Evolutionary conservation across 108 stramenopile species (phyloP), one percentile per base, ranked within the genome.

Genomic region (Epipyxis sp.): DNA sequence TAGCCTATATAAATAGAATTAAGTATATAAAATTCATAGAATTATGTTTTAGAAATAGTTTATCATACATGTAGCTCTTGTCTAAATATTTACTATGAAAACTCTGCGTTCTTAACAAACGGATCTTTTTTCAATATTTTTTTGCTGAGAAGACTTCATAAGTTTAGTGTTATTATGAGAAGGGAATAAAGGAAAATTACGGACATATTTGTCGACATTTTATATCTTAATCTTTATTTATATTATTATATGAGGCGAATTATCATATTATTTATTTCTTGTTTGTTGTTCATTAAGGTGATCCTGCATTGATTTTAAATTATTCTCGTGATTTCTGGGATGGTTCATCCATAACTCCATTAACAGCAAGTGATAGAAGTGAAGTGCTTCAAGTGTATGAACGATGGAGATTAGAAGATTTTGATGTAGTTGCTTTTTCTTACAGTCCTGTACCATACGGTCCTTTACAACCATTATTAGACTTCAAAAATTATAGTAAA

Each of bases 401-500:
- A 1, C 89, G 91, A 58, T 95, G 94, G 94, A 87, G 83, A 78
- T 88, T 93, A 0, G 92, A 90, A 25, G 96, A 95, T 65, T 78
- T 94, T 0, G 93, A 94, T 80, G 93, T 94, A 3, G 82, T 89
- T 42, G 94, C 94, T 27, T 95, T 97, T 79, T 90, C 92, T 76
- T 97, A 95, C 81, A 84, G 91, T 2, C 96, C 96, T 35, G 86
- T 97, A 32, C 94, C 96, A 0, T 88, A 91, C n/a, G n/a, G n/a
- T n/a, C n/a, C n/a, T n/a, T n/a, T n/a, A n/a, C n/a, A n/a, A n/a
- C n/a, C n/a, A n/a, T n/a, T n/a, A n/a, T n/a, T n/a, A n/a, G n/a
- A n/a, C n/a, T n/a, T n/a, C n/a, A n/a, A n/a, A n/a, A n/a, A n/a
- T n/a, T n/a, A n/a, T n/a, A n/a, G n/a, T n/a, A n/a, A n/a, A n/a